Evolutionary conservation across 1,284 basidiomycete genomes (phyloP).

Genomic region (Earliella scabrosa): DNA sequence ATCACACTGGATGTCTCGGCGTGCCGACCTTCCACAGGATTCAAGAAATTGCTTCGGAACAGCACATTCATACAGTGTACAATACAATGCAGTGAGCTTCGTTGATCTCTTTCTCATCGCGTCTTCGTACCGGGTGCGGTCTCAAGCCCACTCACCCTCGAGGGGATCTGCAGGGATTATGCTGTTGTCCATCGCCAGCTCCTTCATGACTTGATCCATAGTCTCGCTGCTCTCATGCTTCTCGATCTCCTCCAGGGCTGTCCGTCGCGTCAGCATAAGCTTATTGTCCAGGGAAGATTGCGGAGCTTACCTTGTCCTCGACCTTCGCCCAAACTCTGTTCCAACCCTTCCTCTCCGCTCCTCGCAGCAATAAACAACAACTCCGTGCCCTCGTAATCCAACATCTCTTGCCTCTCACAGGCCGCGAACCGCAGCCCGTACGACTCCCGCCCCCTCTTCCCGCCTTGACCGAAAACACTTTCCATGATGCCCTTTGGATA

Average conservation of each 20-base stretch:
- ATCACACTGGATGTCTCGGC: background rate
- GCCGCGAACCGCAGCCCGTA: slow-evolving; percentile 58
- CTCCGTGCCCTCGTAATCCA: slow-evolving; percentile 62
- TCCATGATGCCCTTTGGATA: slow-evolving; percentile 52
- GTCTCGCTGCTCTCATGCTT: slow-evolving; percentile 47
- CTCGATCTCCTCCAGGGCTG: slow-evolving; percentile 32
- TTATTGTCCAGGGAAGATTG: slow-evolving; percentile 8
- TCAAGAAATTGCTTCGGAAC: background rate
- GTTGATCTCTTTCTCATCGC: background rate
- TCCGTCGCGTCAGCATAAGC: slow-evolving; percentile 39
- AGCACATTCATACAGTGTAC: too few species aligned
- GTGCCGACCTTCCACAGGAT: background rate
- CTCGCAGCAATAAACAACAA: slow-evolving; percentile 63
- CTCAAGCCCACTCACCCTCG: slow-evolving; percentile 50
- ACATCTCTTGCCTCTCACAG: slow-evolving; percentile 54
- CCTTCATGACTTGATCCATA: slow-evolving; percentile 51
- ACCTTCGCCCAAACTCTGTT: slow-evolving; percentile 54
- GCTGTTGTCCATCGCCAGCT: slow-evolving; percentile 51
- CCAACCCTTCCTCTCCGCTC: slow-evolving; percentile 49
- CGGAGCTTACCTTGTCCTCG: slow-evolving; percentile 48
- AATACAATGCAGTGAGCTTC: too few species aligned
- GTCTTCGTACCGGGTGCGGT: too few species aligned
- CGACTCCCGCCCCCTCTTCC: slow-evolving; percentile 43
- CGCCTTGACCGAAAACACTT: slow-evolving; percentile 51
- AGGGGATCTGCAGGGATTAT: slow-evolving; percentile 53